A percentile compares a stretch with the other conserved stretches of the same genome.
Conservation (phyloP, 768 basidiomycete species). For the Leccinum barrowsii region DNA sequence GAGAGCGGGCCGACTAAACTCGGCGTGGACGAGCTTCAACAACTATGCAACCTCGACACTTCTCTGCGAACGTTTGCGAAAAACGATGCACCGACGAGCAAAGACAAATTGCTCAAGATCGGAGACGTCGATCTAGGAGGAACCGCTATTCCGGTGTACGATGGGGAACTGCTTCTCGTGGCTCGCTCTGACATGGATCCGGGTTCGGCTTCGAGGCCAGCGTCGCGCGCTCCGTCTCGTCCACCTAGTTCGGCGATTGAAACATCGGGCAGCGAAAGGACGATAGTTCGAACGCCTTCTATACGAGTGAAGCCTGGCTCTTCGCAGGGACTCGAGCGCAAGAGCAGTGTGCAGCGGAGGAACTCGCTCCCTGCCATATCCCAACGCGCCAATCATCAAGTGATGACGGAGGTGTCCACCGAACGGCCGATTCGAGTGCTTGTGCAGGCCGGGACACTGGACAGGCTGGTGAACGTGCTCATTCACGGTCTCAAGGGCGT, state of each 20-base stretch:
- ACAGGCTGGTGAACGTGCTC: slow-evolving; percentile 68
- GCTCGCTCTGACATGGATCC: slow-evolving; percentile 54
- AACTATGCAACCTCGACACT: slow-evolving; percentile 50
- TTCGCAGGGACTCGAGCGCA: slow-evolving; percentile 69
- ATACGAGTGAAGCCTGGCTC: slow-evolving; percentile 75
- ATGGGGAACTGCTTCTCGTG: slow-evolving; percentile 69
- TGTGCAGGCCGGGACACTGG: slow-evolving; percentile 76
- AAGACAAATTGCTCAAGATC: slow-evolving; percentile 31
- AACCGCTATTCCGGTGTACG: slow-evolving; percentile 69
- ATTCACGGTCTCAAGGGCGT: slow-evolving; percentile 76
- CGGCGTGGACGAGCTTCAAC: slow-evolving; percentile 55
- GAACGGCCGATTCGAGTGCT: slow-evolving; percentile 73
- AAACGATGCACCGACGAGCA: slow-evolving; percentile 15
- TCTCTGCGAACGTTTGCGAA: slow-evolving; percentile 34
- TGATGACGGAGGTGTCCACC: slow-evolving; percentile 58
- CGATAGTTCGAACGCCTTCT: slow-evolving; percentile 60
- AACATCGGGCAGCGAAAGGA: slow-evolving; percentile 34
- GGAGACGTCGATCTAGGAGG: slow-evolving; percentile 52
- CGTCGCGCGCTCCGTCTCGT: slow-evolving; percentile 63
- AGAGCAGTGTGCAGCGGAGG: slow-evolving; percentile 67
- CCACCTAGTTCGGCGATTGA: slow-evolving; percentile 64
- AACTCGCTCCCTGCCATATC: slow-evolving; percentile 80
- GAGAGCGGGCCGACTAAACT: slow-evolving; percentile 53
- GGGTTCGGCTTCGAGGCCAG: slow-evolving; percentile 46
- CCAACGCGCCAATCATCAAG: slow-evolving; percentile 52